A percentile compares a stretch with the other conserved stretches of the same genome.
phyloP scores from a whole-genome alignment of 257 asterid species.

The Cordia subcordata region DNA sequence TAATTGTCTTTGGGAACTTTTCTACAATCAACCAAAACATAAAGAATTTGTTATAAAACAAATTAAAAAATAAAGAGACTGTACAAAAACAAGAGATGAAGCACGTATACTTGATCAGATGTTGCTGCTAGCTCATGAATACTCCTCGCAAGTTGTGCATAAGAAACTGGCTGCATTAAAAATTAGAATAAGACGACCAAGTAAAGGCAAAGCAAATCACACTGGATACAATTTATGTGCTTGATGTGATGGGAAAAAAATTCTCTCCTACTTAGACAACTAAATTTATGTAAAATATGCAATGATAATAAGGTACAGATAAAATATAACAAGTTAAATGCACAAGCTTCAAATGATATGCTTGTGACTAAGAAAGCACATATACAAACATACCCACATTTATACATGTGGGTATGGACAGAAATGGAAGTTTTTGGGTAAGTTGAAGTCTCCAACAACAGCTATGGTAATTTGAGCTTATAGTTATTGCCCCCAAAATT shows the following conservation, averaged over 20 bases:
- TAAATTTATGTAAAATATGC: background rate
- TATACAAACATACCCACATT: too few relatives aligned
- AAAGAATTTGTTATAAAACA: conserved; percentile 12
- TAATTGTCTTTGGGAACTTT: conserved; percentile 94
- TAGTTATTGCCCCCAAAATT: too few relatives aligned
- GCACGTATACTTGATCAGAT: conserved; percentile 76
- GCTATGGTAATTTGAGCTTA: background rate
- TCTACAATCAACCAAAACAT: conserved; percentile 45
- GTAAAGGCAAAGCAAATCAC: too few relatives aligned
- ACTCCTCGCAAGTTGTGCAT: conserved; percentile 99
- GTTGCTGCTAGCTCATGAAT: conserved; percentile 97
- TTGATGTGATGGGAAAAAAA: too few relatives aligned
- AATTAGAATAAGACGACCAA: background rate
- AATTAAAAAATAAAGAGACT: background rate
- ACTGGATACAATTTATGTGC: too few relatives aligned
- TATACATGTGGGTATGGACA: too few relatives aligned
- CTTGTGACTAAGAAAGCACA: background rate
- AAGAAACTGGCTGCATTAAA: conserved; percentile 87
- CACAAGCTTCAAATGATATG: too few relatives aligned
- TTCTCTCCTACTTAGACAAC: background rate
- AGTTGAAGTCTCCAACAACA: background rate
- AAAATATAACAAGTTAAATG: too few relatives aligned
- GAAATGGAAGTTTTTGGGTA: background rate
- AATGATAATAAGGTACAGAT: too few relatives aligned
- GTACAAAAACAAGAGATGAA: conserved; percentile 9